phyloP scores from a whole-genome alignment of 1,139 yeast genomes.

The Taphrina flavorubra region DNA sequence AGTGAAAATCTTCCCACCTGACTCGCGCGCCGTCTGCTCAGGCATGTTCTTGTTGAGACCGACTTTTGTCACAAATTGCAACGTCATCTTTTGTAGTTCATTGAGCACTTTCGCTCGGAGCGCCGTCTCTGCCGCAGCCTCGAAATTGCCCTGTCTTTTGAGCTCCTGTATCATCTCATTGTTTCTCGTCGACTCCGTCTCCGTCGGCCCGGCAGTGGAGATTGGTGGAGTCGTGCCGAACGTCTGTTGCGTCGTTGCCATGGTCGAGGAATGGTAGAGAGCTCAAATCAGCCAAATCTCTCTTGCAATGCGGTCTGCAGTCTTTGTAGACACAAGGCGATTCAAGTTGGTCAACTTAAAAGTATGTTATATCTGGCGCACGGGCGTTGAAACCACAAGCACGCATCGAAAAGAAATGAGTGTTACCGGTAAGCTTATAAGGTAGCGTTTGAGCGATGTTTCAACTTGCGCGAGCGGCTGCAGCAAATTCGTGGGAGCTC shows the following conservation, averaged over 20 bases:
- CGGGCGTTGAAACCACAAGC: too few relatives aligned
- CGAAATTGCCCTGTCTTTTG: conserved; percentile 86
- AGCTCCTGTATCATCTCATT: conserved; percentile 78
- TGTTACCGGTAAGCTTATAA: too few relatives aligned
- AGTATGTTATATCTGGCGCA: too few relatives aligned
- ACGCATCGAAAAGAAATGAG: too few relatives aligned
- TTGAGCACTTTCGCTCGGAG: conserved; percentile 71
- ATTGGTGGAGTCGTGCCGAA: conserved; percentile 93
- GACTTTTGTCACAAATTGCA: conserved; percentile 81
- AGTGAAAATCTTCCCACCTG: conserved; percentile 95
- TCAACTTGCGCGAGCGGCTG: too few relatives aligned
- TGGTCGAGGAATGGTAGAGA: not conserved
- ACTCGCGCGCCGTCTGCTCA: conserved; percentile 95
- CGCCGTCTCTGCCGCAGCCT: conserved; percentile 60
- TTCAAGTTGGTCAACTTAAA: too few relatives aligned
- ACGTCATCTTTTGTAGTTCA: conserved; percentile 70
- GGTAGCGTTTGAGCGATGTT: too few relatives aligned
- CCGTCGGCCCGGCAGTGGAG: conserved; percentile 80
- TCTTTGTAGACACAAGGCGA: not conserved
- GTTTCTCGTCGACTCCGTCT: conserved; percentile 75
- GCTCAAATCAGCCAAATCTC: not conserved
- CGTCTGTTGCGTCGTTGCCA: conserved; percentile 16
- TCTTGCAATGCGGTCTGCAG: not conserved
- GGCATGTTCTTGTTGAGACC: conserved; percentile 85
- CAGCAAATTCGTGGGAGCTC: too few relatives aligned